Evolutionary conservation across 2,329 filamentous ascomycete species (phyloP).

Genomic region (Arthrinium puccinioides): DNA sequence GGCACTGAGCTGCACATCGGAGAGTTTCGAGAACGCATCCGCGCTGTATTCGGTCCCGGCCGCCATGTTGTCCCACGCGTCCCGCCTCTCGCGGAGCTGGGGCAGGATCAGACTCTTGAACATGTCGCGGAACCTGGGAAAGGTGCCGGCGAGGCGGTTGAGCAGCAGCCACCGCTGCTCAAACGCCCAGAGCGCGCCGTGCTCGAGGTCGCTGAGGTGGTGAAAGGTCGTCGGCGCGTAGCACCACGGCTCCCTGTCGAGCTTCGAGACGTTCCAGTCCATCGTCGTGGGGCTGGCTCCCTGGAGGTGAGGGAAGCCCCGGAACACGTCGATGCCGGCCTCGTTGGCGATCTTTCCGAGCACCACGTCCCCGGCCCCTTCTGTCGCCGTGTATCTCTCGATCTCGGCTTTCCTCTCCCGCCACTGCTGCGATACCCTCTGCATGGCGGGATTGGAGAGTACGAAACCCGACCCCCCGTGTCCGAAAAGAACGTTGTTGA

Average conservation of each 20-base stretch:
- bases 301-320: slow-evolving; percentile 38
- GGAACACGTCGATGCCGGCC: slow-evolving; percentile 33
- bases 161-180: slow-evolving; percentile 27
- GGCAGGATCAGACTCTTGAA: slow-evolving; percentile 19
- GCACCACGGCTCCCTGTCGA: slow-evolving; percentile 39
- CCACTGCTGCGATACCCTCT: slow-evolving; percentile 33
- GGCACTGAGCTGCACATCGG: not conserved
- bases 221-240: slow-evolving; percentile 16
- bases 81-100: slow-evolving; percentile 10
- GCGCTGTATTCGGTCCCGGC: slow-evolving; percentile 7
- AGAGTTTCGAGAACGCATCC: not conserved
- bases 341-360: slow-evolving; percentile 38
- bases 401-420: slow-evolving; percentile 30
- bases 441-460: slow-evolving; percentile 41
- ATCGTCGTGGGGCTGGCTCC: slow-evolving; percentile 29
- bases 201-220: not conserved
- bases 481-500: slow-evolving; percentile 40
- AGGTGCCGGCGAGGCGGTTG: slow-evolving; percentile 1
- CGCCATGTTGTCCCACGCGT: slow-evolving; percentile 24
- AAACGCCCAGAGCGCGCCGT: slow-evolving; percentile 26
- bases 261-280: slow-evolving; percentile 31
- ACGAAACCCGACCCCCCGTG: slow-evolving; percentile 46
- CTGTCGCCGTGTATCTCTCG: slow-evolving; percentile 33
- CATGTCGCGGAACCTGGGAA: slow-evolving; percentile 22
- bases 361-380: slow-evolving; percentile 39